phyloP scores from a whole-genome alignment of 208 protist genomes.

The Wallacemonas sp. region DNA sequence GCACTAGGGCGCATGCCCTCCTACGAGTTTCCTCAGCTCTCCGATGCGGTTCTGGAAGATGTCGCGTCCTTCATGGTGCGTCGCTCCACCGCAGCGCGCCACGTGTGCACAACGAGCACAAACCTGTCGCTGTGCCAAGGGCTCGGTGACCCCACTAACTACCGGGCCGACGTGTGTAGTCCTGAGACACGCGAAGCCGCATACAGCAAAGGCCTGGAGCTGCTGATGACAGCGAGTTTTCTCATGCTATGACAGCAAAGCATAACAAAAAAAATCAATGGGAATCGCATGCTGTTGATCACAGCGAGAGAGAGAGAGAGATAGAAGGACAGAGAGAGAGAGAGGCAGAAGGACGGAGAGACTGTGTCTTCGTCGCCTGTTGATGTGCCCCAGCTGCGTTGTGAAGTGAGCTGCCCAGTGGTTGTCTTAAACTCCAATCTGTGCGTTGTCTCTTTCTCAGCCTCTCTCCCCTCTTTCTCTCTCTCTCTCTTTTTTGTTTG shows the following conservation, averaged over 20 bases:
- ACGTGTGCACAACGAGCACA: constrained; percentile 26
- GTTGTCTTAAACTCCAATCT: too few relatives aligned
- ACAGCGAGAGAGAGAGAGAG: neutral
- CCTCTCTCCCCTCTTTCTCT: too few relatives aligned
- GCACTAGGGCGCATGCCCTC: constrained; percentile 31
- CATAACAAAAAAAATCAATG: neutral
- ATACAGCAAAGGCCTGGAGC: constrained; percentile 23
- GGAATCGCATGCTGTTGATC: neutral
- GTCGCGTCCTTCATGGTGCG: constrained; percentile 44
- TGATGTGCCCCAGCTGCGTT: too few relatives aligned
- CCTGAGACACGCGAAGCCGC: constrained; percentile 9
- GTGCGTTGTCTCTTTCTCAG: too few relatives aligned
- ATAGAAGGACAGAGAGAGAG: neutral
- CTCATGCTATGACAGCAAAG: constrained; percentile 40
- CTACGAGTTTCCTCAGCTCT: constrained; percentile 32
- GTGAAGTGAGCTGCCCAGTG: too few relatives aligned
- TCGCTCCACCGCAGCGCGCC: constrained; percentile 29
- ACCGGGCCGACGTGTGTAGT: neutral
- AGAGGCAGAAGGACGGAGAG: too few relatives aligned
- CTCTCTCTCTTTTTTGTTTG: too few relatives aligned
- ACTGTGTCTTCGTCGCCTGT: too few relatives aligned
- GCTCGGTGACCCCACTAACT: constrained; percentile 21
- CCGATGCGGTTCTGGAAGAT: constrained; percentile 30
- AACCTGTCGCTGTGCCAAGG: constrained; percentile 21
- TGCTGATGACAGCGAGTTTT: constrained; percentile 47